Evolutionary conservation across 2,329 filamentous ascomycete species (phyloP), one percentile per base, ranked within the genome.

Genomic region (Fusarium tjaetaba): DNA sequence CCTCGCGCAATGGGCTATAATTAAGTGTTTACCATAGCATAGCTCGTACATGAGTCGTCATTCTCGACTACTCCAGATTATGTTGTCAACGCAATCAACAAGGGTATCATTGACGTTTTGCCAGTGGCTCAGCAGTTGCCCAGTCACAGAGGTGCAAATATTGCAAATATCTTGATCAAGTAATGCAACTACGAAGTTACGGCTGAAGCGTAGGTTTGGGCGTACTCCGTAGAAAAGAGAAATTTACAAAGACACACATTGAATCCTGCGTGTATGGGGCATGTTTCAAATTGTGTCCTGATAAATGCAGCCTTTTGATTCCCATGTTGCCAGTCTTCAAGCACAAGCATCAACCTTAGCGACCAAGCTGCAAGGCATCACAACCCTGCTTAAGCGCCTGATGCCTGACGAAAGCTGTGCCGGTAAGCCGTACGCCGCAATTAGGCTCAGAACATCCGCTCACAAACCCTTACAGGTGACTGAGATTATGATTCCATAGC

Each of bases 71-170:
- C 36, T 28, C 30, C 43, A 28, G 22, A 34, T 43, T 28, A 30
- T 62, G 48, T 34, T 36, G 60, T 65, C 62, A 48, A 69, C 60
- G 71, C 56, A 73, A 75, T 66, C 51, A 58, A 51, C 53, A 45
- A 56, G 49, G 49, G 57, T 57, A 26, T 34, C 42, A 61, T 78
- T 74, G 74, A 78, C 76, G 74, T 76, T 62, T 34, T 34, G 36
- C 41, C 18, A 38, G 76, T 78, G 76, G 76, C 76, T 78, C 65
- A 77, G 76, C 66, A 24, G 68, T 30, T 64, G 22, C 32, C 24
- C 34, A 65, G 32, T 30, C 26, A 24, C 45, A 38, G 28, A 55
- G 39, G 53, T 48, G 66, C 22, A 62, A 57, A 26, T 28, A 41
- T 18, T 41, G 34, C n/a, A 24, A 38, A 34, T n/a, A 71, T 7